A percentile compares a stretch with the other conserved stretches of the same genome.
Evolutionary conservation across 2,329 filamentous ascomycete genomes (phyloP).

Genomic region (Penicillium sp.): DNA sequence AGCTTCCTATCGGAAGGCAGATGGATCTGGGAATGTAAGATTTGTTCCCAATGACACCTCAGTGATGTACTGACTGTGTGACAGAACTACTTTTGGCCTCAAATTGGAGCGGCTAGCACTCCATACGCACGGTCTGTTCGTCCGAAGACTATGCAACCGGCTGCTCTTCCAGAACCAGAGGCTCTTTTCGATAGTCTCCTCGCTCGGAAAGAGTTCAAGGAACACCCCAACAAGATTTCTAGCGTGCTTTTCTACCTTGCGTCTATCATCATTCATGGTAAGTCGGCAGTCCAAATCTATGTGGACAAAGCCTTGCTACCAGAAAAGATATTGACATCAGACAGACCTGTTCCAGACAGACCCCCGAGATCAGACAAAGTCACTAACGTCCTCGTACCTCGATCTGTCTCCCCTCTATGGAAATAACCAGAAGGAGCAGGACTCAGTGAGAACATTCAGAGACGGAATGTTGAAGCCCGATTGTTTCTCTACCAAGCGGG

Average conservation of each 20-base stretch:
- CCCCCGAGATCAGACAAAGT: constrained; percentile 63
- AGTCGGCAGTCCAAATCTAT: background rate
- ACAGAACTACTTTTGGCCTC: constrained; percentile 63
- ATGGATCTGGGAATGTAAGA: constrained; percentile 46
- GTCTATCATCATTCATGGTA: constrained; percentile 64
- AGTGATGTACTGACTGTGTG: constrained; percentile 41
- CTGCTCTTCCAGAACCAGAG: constrained; percentile 64
- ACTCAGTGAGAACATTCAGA: constrained; percentile 63
- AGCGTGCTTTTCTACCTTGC: constrained; percentile 76
- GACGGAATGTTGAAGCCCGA: constrained; percentile 72
- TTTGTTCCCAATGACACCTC: constrained; percentile 25
- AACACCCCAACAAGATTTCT: constrained; percentile 72
- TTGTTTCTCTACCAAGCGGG: constrained; percentile 66
- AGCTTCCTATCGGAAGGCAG: constrained; percentile 34
- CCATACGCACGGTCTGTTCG: constrained; percentile 70
- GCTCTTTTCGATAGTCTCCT: constrained; percentile 69
- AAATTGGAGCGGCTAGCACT: constrained; percentile 66
- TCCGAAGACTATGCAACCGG: constrained; percentile 58
- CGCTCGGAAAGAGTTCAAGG: constrained; percentile 62
- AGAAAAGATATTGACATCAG: constrained; percentile 17
- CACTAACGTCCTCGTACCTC: constrained; percentile 72
- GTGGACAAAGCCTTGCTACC: background rate
- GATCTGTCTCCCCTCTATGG: constrained; percentile 75
- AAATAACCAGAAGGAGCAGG: constrained; percentile 63
- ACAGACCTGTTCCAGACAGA: constrained; percentile 67